A percentile compares a stretch with the other conserved stretches of the same genome.
These are phyloP conservation scores for Neurospora terricola DNA, from an alignment of 495 filamentous ascomycete genomes.

Conservation along the genomic window DNA sequence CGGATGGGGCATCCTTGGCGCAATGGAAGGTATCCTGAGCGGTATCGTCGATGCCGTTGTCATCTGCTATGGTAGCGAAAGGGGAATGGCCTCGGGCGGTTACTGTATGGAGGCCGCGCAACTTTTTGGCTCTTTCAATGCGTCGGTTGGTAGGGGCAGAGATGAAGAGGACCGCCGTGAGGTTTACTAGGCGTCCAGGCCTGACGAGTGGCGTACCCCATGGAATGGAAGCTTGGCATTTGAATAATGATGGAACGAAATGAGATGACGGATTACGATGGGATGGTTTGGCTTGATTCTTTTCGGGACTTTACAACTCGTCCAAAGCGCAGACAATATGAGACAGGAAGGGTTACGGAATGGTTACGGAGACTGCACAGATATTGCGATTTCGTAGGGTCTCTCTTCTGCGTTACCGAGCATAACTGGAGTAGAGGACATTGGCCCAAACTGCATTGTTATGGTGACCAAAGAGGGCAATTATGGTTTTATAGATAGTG, in stretches of 20 bases:
- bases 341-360: neutral
- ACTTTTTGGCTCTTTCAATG: slow-evolving; percentile 48
- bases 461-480: neutral
- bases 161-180: neutral
- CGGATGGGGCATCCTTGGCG: slow-evolving; percentile 90
- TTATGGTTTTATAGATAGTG: neutral
- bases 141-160: neutral
- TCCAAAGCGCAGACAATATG: neutral
- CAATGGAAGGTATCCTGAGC: slow-evolving; percentile 85
- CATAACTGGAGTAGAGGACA: neutral
- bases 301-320: neutral
- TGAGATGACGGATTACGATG: neutral
- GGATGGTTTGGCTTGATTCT: neutral
- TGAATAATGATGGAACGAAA: neutral
- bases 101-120: slow-evolving; percentile 83
- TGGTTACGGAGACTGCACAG: neutral
- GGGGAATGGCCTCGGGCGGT: slow-evolving; percentile 53
- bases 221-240: neutral
- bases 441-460: neutral
- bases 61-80: slow-evolving; percentile 89
- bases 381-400: neutral
- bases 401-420: neutral
- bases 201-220: neutral
- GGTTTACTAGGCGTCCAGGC: neutral
- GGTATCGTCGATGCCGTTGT: slow-evolving; percentile 87